Base-by-base conservation (phyloP, 1,139 yeast genomes). In the Yamadazyma mexicana region DNA sequence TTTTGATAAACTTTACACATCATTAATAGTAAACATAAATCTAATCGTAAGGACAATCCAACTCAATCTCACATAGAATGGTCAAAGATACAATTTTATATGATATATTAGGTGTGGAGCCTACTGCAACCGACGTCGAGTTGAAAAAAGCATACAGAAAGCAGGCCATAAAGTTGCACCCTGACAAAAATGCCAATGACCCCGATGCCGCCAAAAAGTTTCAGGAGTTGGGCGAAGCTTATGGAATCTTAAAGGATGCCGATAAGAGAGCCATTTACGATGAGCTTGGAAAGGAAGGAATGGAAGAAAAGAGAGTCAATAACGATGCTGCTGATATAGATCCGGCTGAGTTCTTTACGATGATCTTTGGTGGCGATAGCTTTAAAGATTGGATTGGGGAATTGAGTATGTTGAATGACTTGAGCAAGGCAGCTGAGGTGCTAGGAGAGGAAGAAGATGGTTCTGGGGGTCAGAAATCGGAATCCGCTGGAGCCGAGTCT, bases 61-160 rank as follows among this genome's bases (percentile, higher is more conserved):
- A 9, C 12, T 12, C 3, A 4, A 12, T 7, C 4, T 28, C 31
- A 10, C 5, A 8, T 3, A 28, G 4, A 24, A 89, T 88, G 96
- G 98, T 87, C 14, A 92, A 85, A 47, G 98, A 92, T 55, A 87
- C 96, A 0, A 76, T 78, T 20, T 92, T 89, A 64, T 92, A 92
- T 69, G 98, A 92, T 55, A 63, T 81, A 27, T 71, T 91, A 51
- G 96, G 94, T 37, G 95, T 91, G 31, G 64, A 84, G 12, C 80
- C 86, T 35, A 75, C 75, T 38, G 97, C 97, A 29, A 70, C 79
- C 22, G 96, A 87, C 37, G 66, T 76, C 27, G 95, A 91, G 64
- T 81, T 92, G 66, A 92, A 91, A 66, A 92, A 92, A 66, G 97
- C 97, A 3, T 92, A 92, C 73, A 80, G 98, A 70, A 81, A 87